Evolutionary conservation across 352 stramenopile genomes (phyloP).

Genomic region (Phytophthora kernoviae): DNA sequence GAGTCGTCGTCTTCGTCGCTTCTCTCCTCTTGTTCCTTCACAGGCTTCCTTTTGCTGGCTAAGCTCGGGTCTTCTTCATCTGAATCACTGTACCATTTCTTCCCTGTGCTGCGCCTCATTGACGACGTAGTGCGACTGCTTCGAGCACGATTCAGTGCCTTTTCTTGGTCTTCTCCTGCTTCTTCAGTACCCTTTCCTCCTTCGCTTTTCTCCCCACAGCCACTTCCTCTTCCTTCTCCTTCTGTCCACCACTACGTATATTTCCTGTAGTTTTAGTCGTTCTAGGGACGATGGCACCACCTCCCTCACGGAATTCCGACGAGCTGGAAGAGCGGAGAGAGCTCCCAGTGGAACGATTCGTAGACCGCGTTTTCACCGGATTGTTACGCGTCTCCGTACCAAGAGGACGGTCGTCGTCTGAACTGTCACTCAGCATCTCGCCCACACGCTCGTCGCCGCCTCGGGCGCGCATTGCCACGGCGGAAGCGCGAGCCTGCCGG

Average conservation of each 20-base stretch:
- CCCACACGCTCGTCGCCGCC: conserved; percentile 41
- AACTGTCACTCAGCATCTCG: conserved; percentile 72
- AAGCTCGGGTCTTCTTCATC: conserved; percentile 40
- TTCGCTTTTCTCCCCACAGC: conserved; percentile 8
- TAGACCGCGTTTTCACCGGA: conserved; percentile 12
- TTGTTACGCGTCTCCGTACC: conserved; percentile 23
- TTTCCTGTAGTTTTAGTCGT: conserved; percentile 5
- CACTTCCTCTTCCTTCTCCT: conserved; percentile 1
- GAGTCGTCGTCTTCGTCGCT: conserved; percentile 24
- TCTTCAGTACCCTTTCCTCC: conserved; percentile 2
- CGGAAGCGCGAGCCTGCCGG: conserved; percentile 41
- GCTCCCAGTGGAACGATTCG: conserved; percentile 19
- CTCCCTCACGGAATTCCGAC: conserved; percentile 11
- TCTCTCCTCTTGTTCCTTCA: conserved; percentile 17
- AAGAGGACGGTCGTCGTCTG: conserved; percentile 38
- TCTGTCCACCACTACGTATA: neutral
- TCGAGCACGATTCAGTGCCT: conserved; percentile 14
- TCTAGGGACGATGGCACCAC: conserved; percentile 10
- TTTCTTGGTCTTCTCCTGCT: conserved; percentile 18
- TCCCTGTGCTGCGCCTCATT: conserved; percentile 30
- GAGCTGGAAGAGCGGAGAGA: conserved; percentile 21
- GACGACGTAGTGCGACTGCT: conserved; percentile 21
- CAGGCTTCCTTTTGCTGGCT: conserved; percentile 12
- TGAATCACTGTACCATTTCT: conserved; percentile 64
- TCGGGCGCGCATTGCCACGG: conserved; percentile 11